Conservation (phyloP, 1,284 basidiomycete genomes). For the Puccinia coronata region DNA sequence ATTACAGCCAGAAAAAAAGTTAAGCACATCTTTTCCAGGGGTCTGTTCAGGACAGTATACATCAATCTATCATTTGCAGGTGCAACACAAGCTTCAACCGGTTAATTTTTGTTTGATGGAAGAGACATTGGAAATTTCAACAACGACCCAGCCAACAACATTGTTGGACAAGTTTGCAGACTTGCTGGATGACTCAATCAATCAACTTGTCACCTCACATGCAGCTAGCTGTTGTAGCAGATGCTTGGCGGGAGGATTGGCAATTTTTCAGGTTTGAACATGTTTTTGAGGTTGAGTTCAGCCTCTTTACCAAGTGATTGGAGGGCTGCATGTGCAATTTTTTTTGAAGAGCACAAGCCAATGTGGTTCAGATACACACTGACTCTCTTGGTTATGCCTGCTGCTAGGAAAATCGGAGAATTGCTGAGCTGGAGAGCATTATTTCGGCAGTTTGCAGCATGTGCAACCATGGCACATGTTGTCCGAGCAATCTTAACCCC, state of each 20-base stretch:
- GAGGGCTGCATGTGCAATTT: neutral
- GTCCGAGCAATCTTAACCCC: neutral
- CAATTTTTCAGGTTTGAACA: neutral
- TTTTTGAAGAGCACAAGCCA: slow-evolving; percentile 1
- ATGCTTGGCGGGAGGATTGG: neutral
- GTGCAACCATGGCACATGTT: neutral
- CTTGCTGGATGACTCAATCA: too few relatives aligned
- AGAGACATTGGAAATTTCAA: too few relatives aligned
- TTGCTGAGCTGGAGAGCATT: neutral
- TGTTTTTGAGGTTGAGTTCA: neutral
- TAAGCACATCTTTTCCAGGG: too few relatives aligned
- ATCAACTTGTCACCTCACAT: too few relatives aligned
- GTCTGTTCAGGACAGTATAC: too few relatives aligned
- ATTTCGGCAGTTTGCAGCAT: neutral
- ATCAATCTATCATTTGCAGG: too few relatives aligned
- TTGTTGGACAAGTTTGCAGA: too few relatives aligned
- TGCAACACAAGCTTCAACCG: too few relatives aligned
- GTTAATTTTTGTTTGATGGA: too few relatives aligned
- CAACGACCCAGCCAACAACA: too few relatives aligned
- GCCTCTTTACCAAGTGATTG: neutral
- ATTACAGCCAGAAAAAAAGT: too few relatives aligned
- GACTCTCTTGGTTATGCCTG: neutral
- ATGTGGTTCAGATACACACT: neutral
- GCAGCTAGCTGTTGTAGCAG: neutral
- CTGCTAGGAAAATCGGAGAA: neutral